Percentiles rank a stretch among this genome's conserved stretches.
Conservation (phyloP, 2,329 filamentous ascomycete species). For the Xylariomycetidae sp. region DNA sequence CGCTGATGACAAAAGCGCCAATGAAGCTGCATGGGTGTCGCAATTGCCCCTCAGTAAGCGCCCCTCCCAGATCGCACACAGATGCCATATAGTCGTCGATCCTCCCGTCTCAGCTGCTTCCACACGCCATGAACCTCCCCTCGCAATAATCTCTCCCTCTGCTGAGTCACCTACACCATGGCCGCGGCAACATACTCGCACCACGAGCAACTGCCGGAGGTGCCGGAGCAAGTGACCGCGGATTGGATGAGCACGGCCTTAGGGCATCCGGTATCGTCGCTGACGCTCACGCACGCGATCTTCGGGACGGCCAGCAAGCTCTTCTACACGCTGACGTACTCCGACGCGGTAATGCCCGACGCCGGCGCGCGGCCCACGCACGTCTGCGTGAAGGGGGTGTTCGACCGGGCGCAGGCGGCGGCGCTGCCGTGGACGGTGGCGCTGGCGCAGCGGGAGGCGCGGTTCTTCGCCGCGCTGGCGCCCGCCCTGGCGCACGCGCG, state of each 20-base stretch:
- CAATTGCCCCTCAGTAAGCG: too few species aligned
- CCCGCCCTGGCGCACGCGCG: constrained; percentile 25
- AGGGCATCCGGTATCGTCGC: constrained; percentile 20
- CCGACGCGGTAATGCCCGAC: constrained; percentile 9
- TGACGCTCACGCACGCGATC: constrained; percentile 15
- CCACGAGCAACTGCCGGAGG: constrained; percentile 20
- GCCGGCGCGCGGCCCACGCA: constrained; percentile 12
- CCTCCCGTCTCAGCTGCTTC: too few species aligned
- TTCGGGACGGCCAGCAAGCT: constrained; percentile 24
- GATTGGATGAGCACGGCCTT: constrained; percentile 23
- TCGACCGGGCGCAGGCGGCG: constrained; percentile 28
- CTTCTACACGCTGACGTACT: constrained; percentile 21
- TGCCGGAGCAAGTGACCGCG: constrained; percentile 20
- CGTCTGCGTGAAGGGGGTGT: constrained; percentile 34
- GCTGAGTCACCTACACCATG: too few species aligned
- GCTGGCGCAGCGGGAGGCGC: constrained; percentile 29
- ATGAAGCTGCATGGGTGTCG: too few species aligned
- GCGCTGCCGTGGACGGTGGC: constrained; percentile 26
- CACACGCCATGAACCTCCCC: too few species aligned
- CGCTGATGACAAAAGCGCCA: too few species aligned
- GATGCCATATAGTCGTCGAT: too few species aligned
- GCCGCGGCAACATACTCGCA: too few species aligned
- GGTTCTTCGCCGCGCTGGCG: constrained; percentile 31
- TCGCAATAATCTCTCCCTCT: too few species aligned
- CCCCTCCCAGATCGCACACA: too few species aligned